Conservation (phyloP, 2,329 filamentous ascomycete genomes). For the Fusarium duplospermum region DNA sequence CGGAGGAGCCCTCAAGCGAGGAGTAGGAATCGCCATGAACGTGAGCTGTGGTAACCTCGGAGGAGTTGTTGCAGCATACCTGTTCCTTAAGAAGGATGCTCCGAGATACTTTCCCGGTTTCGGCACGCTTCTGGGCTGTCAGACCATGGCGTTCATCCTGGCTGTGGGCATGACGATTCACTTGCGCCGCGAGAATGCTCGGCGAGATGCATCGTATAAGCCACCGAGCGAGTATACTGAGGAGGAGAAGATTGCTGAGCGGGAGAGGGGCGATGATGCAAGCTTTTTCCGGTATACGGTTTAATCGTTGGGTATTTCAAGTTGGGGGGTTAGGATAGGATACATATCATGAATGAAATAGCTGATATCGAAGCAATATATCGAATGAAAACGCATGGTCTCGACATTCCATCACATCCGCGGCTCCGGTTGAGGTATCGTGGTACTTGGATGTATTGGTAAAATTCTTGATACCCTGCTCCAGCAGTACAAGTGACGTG, state of each 20-base stretch:
- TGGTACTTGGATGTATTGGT: neutral
- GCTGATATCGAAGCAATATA: too few species aligned
- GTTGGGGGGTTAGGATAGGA: neutral
- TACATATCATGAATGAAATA: neutral
- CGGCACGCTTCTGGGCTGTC: slow-evolving; percentile 5
- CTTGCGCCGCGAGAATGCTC: slow-evolving; percentile 14
- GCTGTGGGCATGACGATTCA: slow-evolving; percentile 9
- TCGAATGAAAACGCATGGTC: neutral
- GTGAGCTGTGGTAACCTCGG: slow-evolving; percentile 11
- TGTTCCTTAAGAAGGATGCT: slow-evolving; percentile 9
- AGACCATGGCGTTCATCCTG: slow-evolving; percentile 5
- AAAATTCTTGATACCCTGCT: too few species aligned
- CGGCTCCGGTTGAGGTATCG: neutral
- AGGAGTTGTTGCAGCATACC: slow-evolving; percentile 8
- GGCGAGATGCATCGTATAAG: slow-evolving; percentile 5
- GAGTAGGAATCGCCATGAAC: slow-evolving; percentile 22
- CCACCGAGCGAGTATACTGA: slow-evolving; percentile 3
- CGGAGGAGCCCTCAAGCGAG: slow-evolving; percentile 17
- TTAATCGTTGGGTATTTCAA: neutral
- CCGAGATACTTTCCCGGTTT: slow-evolving; percentile 8
- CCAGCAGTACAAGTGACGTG: too few species aligned
- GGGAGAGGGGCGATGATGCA: slow-evolving; percentile 11
- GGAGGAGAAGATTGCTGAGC: neutral
- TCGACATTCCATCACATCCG: neutral
- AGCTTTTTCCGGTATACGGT: slow-evolving; percentile 17